Evolutionary conservation across 192 early-diverging fungal genomes (phyloP).

Genomic region (Spinellus fusiger): DNA sequence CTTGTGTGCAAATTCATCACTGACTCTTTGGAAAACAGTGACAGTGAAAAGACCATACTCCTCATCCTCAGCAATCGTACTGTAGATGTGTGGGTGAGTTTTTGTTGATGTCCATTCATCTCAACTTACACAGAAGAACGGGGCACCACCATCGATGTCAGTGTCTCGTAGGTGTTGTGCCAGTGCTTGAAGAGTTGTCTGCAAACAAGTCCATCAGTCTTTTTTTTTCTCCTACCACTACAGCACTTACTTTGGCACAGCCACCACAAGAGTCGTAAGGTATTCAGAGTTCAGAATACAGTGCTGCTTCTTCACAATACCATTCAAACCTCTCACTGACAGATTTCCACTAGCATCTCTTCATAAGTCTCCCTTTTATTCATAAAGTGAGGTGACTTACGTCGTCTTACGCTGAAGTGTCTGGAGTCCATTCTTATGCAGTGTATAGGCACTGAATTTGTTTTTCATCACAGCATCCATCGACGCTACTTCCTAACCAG

Average conservation of each 20-base stretch:
- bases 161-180: slow-evolving; percentile 79
- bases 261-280: slow-evolving; percentile 86
- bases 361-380: no score
- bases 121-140: slow-evolving; percentile 75
- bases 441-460: slow-evolving; percentile 83
- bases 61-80: slow-evolving; percentile 88
- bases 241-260: slow-evolving; percentile 79
- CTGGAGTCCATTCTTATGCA: slow-evolving; percentile 74
- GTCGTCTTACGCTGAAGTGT: slow-evolving; percentile 79
- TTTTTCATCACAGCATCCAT: slow-evolving; percentile 89
- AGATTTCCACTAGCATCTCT: slow-evolving; percentile 90
- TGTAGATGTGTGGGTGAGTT: slow-evolving; percentile 13
- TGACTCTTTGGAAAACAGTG: slow-evolving; percentile 83
- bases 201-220: not conserved
- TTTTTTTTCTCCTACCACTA: not conserved
- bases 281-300: slow-evolving; percentile 92
- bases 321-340: slow-evolving; percentile 78
- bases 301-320: slow-evolving; percentile 88
- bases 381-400: no score
- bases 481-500: slow-evolving; percentile 70
- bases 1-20: slow-evolving; percentile 88
- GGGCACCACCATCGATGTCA: slow-evolving; percentile 95
- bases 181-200: slow-evolving; percentile 70
- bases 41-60: slow-evolving; percentile 91
- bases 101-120: not conserved